Evolutionary conservation across 2,329 filamentous ascomycete genomes (phyloP).

Genomic region (Myriosclerotinia scirpicola): DNA sequence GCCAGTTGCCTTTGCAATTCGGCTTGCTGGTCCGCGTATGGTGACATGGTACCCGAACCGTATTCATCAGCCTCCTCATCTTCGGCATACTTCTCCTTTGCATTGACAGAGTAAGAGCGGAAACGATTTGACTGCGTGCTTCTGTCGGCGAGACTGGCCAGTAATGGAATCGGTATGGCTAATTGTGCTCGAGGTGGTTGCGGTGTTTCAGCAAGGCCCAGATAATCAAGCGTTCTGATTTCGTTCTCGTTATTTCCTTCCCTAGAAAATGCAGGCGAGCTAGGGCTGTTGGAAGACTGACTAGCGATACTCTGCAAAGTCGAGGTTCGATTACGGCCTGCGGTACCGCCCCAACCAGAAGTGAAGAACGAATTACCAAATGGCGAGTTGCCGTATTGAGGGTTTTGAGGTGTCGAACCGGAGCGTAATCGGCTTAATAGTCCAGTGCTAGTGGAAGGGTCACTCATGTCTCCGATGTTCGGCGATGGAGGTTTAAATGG

Average conservation of each 20-base stretch:
- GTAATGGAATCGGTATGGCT: slow-evolving; percentile 59
- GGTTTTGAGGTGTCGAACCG: slow-evolving; percentile 90
- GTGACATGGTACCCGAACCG: slow-evolving; percentile 46
- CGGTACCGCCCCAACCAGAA: slow-evolving; percentile 71
- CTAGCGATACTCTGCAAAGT: slow-evolving; percentile 82
- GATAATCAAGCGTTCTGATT: slow-evolving; percentile 90
- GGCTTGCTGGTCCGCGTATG: slow-evolving; percentile 60
- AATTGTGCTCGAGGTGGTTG: slow-evolving; percentile 75
- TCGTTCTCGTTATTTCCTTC: slow-evolving; percentile 85
- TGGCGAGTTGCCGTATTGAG: slow-evolving; percentile 65
- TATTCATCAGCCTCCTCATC: slow-evolving; percentile 79
- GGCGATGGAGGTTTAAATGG: slow-evolving; percentile 74
- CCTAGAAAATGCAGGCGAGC: slow-evolving; percentile 82
- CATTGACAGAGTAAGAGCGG: slow-evolving; percentile 97
- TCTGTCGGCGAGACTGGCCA: slow-evolving; percentile 61
- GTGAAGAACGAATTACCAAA: slow-evolving; percentile 89
- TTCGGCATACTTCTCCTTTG: slow-evolving; percentile 94
- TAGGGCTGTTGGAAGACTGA: slow-evolving; percentile 85
- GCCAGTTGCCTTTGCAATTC: slow-evolving; percentile 62
- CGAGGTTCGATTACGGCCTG: slow-evolving; percentile 76
- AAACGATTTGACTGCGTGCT: slow-evolving; percentile 79
- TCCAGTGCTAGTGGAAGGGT: slow-evolving; percentile 62
- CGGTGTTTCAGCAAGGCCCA: slow-evolving; percentile 91
- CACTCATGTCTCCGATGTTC: slow-evolving; percentile 49
- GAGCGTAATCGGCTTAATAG: slow-evolving; percentile 83